phyloP scores from a whole-genome alignment of 2,329 filamentous ascomycete genomes.

The Chrysoporthe puriensis region DNA sequence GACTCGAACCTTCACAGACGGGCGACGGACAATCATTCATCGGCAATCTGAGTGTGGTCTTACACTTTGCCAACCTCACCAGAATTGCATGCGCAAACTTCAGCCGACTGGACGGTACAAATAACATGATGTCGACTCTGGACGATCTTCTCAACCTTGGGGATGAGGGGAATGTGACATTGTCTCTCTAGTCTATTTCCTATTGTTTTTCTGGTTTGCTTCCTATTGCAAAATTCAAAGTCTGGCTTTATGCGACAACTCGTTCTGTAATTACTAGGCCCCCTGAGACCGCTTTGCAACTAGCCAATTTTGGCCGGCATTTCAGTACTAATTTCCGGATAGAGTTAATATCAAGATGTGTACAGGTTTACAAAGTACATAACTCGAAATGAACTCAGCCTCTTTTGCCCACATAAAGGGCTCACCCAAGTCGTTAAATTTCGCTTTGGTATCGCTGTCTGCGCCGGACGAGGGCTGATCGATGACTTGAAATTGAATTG shows the following conservation, averaged over 20 bases:
- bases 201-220: neutral
- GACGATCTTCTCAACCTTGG: constrained; percentile 4
- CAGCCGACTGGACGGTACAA: constrained; percentile 28
- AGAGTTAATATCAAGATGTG: neutral
- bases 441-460: neutral
- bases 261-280: neutral
- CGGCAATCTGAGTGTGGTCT: constrained; percentile 65
- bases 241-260: neutral
- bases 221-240: neutral
- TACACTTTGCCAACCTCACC: constrained; percentile 67
- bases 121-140: constrained; percentile 6
- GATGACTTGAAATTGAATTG: neutral
- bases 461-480: neutral
- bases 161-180: neutral
- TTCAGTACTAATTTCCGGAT: neutral
- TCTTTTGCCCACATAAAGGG: neutral
- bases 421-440: neutral
- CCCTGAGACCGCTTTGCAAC: neutral
- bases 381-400: neutral
- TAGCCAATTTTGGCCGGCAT: too few relatives aligned
- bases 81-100: constrained; percentile 70
- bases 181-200: neutral
- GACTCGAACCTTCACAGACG: constrained; percentile 29
- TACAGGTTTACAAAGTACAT: neutral
- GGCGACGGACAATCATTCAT: constrained; percentile 58